These are phyloP conservation scores for Leishmania major DNA, from an alignment of 208 protist genomes.

Conservation along the genomic window DNA sequence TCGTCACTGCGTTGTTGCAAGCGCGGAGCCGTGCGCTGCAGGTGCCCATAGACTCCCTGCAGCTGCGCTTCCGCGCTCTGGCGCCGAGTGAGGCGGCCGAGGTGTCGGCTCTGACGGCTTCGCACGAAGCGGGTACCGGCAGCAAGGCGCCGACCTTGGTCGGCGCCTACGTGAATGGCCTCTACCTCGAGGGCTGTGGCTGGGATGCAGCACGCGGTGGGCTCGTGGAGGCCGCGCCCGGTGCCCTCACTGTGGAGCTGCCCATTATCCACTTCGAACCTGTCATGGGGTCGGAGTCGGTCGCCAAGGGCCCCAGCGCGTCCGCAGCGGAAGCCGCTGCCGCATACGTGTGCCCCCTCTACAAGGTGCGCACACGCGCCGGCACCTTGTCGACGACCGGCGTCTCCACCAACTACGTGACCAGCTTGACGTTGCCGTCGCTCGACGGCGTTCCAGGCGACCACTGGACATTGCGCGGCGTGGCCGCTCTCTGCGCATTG, in stretches of 20 bases:
- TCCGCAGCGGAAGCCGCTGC: conserved; percentile 3
- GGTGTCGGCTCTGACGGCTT: conserved; percentile 28
- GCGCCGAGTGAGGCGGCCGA: conserved; percentile 27
- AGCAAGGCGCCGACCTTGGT: conserved; percentile 40
- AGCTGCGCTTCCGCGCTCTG: conserved; percentile 67
- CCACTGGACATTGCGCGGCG: conserved; percentile 93
- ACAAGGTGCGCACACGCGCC: conserved; percentile 91
- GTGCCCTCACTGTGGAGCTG: conserved; percentile 82
- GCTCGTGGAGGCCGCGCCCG: conserved; percentile 79
- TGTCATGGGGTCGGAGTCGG: conserved; percentile 44
- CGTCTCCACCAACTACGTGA: conserved; percentile 92
- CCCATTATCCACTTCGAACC: conserved; percentile 91
- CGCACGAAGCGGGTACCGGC: conserved; percentile 19
- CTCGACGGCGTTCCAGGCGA: conserved; percentile 54
- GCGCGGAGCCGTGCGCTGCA: conserved; percentile 79
- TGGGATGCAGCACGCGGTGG: conserved; percentile 57
- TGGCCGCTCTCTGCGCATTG: conserved; percentile 90
- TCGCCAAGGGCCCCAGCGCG: conserved; percentile 6
- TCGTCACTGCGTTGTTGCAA: conserved; percentile 91
- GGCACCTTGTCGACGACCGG: conserved; percentile 91
- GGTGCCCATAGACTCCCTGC: conserved; percentile 89
- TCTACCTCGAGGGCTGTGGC: conserved; percentile 90
- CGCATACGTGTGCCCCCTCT: conserved; percentile 90
- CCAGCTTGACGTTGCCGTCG: conserved; percentile 76
- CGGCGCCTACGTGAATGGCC: conserved; percentile 91